These are phyloP conservation scores for Populus pruinosa DNA, from an alignment of 345 rosid species.

Conservation along the genomic window DNA sequence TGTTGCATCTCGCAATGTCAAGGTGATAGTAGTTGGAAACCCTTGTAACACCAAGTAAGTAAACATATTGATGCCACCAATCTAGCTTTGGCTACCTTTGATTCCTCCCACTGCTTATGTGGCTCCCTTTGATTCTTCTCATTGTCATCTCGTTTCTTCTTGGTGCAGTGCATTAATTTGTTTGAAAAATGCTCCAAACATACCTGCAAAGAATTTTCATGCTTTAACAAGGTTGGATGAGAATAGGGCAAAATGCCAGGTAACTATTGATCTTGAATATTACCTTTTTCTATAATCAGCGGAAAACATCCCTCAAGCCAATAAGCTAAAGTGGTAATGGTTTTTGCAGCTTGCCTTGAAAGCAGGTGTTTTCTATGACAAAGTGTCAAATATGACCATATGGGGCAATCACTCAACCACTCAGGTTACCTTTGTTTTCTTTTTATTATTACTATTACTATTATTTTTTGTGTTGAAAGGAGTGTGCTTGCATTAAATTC, in stretches of 20 bases:
- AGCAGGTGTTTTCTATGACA: conserved; percentile 94
- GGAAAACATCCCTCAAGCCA: background rate
- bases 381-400: conserved; percentile 90
- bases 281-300: background rate
- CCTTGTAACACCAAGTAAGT: conserved; percentile 99
- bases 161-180: conserved; percentile 81
- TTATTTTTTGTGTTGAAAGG: no score
- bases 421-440: conserved; percentile 52
- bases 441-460: background rate
- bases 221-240: conserved; percentile 93
- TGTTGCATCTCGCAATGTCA: conserved; percentile 79
- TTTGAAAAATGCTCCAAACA: conserved; percentile 88
- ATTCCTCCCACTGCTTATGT: background rate
- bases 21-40: conserved; percentile 94
- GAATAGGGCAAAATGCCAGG: conserved; percentile 99
- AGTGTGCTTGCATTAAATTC: background rate
- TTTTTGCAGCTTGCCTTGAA: conserved; percentile 80
- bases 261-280: conserved; percentile 17
- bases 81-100: background rate
- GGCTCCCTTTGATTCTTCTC: background rate
- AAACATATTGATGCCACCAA: conserved; percentile 6
- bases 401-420: conserved; percentile 99
- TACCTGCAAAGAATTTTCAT: conserved; percentile 95
- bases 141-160: conserved; percentile 1
- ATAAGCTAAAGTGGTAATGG: background rate